phyloP scores from a whole-genome alignment of 108 stramenopile species.

The Pseudonitzschia delicatissima region DNA sequence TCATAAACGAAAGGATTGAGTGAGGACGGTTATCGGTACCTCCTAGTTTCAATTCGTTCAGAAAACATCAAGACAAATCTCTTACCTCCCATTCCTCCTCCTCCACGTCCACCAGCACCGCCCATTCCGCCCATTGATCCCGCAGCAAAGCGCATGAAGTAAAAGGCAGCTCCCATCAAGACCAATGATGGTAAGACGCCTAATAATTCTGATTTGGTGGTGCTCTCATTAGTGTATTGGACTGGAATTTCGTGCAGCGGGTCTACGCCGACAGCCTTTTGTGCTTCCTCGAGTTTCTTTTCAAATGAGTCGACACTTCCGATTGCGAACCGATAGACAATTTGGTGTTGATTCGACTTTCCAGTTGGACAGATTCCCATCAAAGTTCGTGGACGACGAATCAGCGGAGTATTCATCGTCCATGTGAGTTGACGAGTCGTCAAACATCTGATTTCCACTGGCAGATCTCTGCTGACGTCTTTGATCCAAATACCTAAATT shows the following conservation, averaged over 20 bases:
- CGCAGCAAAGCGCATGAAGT: slow-evolving; percentile 70
- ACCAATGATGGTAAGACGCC: slow-evolving; percentile 74
- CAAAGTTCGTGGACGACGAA: not conserved
- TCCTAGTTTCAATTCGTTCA: not conserved
- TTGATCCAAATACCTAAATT: slow-evolving; percentile 25
- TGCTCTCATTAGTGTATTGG: slow-evolving; percentile 90
- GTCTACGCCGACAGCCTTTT: slow-evolving; percentile 78
- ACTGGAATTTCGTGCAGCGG: slow-evolving; percentile 87
- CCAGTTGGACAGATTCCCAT: not conserved
- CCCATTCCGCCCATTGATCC: slow-evolving; percentile 70
- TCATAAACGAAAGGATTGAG: not conserved
- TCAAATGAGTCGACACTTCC: slow-evolving; percentile 97
- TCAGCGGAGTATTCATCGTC: slow-evolving; percentile 12
- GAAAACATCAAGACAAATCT: not conserved
- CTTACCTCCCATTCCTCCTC: slow-evolving; percentile 67
- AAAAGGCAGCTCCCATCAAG: slow-evolving; percentile 75
- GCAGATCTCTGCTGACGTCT: slow-evolving; percentile 4
- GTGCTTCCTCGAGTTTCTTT: slow-evolving; percentile 91
- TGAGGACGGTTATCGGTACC: not conserved
- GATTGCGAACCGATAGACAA: slow-evolving; percentile 90
- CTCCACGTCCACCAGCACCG: slow-evolving; percentile 60
- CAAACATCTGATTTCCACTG: not conserved
- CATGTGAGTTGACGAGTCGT: not conserved
- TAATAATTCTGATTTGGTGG: slow-evolving; percentile 67
- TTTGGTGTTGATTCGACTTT: slow-evolving; percentile 18